Evolutionary conservation across 73 alveolate species (phyloP), one percentile per base, ranked within the genome.

Genomic region (Symbiodinium pilosum): DNA sequence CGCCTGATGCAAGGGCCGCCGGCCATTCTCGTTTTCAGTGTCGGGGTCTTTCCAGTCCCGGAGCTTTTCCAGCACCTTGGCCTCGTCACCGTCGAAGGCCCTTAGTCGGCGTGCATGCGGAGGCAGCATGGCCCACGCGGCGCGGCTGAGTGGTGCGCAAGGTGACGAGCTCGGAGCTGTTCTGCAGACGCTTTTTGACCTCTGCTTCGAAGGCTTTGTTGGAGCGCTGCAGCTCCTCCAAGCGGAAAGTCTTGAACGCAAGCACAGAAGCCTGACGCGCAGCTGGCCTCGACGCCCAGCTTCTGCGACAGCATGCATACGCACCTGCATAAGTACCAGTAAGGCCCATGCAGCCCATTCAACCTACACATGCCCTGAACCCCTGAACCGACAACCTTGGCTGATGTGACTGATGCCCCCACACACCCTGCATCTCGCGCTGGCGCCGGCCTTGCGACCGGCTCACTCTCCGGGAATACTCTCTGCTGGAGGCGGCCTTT

Each of bases 11-110:
- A 64, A 64, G 38, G 77, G 36, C 36, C 7, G 39, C 40, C 28
- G 30, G 38, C 32, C 77, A 16, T 64, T 36, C 77, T 18, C 36
- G 30, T 24, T 64, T 36, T 64, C 11, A 36, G 38, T 64, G 38
- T 64, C 32, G 9, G 77, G 77, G 77, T 64, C 32, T 28, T 21
- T 64, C 77, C 77, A 64, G 77, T 24, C 38, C 36, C 77, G 40
- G 36, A 56, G 75, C 75, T 18, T 16, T 20, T 56, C 75, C 36
- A 56, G 36, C 36, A 56, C 77, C 77, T 24, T 64, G 40, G 30
- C 77, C 77, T 64, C 77, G 77, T 64, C 32, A 36, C 77, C 77
- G 32, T 64, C 77, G 77, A 64, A 64, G 77, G 77, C 77, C 77
- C 75, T 56, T 11, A 1, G 75, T 30, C 75, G 7, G 75, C 75